phyloP scores from a whole-genome alignment of 768 basidiomycete species.

The Collybia sp. region DNA sequence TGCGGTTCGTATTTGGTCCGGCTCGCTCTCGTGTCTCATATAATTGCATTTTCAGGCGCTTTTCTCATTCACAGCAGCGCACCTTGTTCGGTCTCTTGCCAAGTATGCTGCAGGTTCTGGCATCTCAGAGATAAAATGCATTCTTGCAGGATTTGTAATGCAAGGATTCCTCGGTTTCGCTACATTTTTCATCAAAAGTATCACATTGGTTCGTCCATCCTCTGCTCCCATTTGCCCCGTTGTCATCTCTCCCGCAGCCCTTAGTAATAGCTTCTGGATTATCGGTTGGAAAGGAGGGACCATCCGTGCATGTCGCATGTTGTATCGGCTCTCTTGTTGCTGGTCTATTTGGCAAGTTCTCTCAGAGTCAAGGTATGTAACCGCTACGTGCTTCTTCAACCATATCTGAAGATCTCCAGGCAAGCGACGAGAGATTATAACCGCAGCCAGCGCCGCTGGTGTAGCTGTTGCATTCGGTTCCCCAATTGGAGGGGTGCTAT shows the following conservation, averaged over 20 bases:
- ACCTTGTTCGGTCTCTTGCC: slow-evolving; percentile 83
- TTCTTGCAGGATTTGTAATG: slow-evolving; percentile 96
- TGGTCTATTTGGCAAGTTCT: slow-evolving; percentile 74
- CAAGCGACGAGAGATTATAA: slow-evolving; percentile 87
- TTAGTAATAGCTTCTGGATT: slow-evolving; percentile 95
- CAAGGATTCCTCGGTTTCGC: slow-evolving; percentile 88
- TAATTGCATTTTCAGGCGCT: slow-evolving; percentile 42
- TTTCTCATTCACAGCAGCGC: slow-evolving; percentile 85
- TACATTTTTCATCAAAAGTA: slow-evolving; percentile 90
- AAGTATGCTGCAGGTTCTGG: slow-evolving; percentile 97
- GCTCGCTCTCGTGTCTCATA: not conserved
- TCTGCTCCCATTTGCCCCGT: not conserved
- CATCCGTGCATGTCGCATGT: slow-evolving; percentile 96
- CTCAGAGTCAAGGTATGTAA: slow-evolving; percentile 78
- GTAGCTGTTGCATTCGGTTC: slow-evolving; percentile 99
- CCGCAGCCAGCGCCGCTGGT: slow-evolving; percentile 94
- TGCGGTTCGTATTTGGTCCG: slow-evolving; percentile 56
- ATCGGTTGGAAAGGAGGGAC: slow-evolving; percentile 97
- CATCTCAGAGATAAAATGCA: slow-evolving; percentile 98
- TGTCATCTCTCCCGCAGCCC: slow-evolving; percentile 50
- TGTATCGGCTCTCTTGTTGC: slow-evolving; percentile 92
- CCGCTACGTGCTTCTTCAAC: not conserved
- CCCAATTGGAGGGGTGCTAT: slow-evolving; percentile 95
- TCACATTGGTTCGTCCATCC: slow-evolving; percentile 65
- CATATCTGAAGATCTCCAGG: slow-evolving; percentile 28